Base-by-base conservation (phyloP, 139 green algal genomes). In the Chlamydomonas sphaeroides region DNA sequence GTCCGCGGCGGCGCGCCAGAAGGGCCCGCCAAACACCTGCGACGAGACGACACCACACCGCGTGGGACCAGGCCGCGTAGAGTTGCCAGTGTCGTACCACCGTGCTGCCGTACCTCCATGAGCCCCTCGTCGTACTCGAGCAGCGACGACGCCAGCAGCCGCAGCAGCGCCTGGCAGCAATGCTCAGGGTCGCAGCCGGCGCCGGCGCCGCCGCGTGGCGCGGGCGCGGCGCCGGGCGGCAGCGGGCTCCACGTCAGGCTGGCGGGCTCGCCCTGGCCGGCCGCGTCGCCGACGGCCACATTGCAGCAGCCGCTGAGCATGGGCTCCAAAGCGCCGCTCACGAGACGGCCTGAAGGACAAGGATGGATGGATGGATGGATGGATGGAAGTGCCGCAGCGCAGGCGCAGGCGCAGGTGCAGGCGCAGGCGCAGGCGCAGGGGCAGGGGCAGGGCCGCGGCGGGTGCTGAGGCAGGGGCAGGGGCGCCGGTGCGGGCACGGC, bases 71-170 rank as follows among this genome's bases (percentile, higher is more conserved):
- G n/a, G n/a, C n/a, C n/a, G n/a, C n/a, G n/a, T n/a, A n/a, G n/a
- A n/a, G n/a, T n/a, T n/a, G n/a, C n/a, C n/a, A n/a, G n/a, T n/a
- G n/a, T n/a, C n/a, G n/a, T n/a, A n/a, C n/a, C n/a, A n/a, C n/a
- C n/a, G n/a, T n/a, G n/a, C n/a, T n/a, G n/a, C 35, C 70, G 5
- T n/a, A 80, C 74, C 74, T 80, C 59, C 59, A 80, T 70, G 36
- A 80, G 74, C 30, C 74, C 74, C 59, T 80, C 74, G 25, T 80
- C 74, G 32, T 71, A 80, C 74, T 80, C 74, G 33, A 80, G 41
- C 30, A 80, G 32, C 59, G 35, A 61, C 21, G 59, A 36, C 23
- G 74, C 74, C 42, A 80, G 59, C 74, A 80, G 74, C 59, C 74
- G 59, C 74, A 80, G 56, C 74, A 80, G 57, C 23, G 41, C 53